Evolutionary conservation across 2,329 filamentous ascomycete species (phyloP), one percentile per base, ranked within the genome.

Genomic region (Neoarthrinium moseri): DNA sequence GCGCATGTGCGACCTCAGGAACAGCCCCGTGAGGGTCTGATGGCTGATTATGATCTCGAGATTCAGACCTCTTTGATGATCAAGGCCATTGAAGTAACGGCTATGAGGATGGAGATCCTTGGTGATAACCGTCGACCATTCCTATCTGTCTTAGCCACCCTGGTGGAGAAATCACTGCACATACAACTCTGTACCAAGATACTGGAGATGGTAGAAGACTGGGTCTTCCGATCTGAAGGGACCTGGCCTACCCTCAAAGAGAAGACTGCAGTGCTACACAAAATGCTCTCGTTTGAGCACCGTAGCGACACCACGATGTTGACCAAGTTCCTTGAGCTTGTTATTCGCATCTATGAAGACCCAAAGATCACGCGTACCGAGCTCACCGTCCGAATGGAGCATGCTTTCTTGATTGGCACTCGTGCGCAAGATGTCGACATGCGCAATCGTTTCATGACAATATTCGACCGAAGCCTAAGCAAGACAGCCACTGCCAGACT

Each of bases 201-300:
- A 45, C 73, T 99, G 22, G 83, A 86, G 41, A 92, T 99, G 81
- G 92, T 96, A 4, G 92, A 97, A 63, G 81, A 78, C 24, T 99
- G 95, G 95, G 89, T 99, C 5, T 99, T 99, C 73, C 83, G 90
- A 54, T 94, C 90, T 0, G 91, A 90, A 48, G 94, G 96, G 52
- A 94, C 91, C 2, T 96, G 94, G 78, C 94, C 94, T 1, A 99
- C 94, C 0, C 77, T 99, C 2, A 99, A 99, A 66, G 95, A 99
- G 69, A 99, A 99, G 73, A 97, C 92, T 0, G 95, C 95, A 1
- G 94, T 99, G 1, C 72, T 99, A n/a, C 91, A 95, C 59, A 99
- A 99, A 71, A 99, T 99, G 94, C 73, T 97, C 13, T 85, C 91
- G 0, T 99, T 99, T 56, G 94, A 99, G 67, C 83, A 89, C 47